These are phyloP conservation scores for Brachypodium distachyon DNA, from an alignment of 202 grass and related monocot species.

Conservation along the genomic window DNA sequence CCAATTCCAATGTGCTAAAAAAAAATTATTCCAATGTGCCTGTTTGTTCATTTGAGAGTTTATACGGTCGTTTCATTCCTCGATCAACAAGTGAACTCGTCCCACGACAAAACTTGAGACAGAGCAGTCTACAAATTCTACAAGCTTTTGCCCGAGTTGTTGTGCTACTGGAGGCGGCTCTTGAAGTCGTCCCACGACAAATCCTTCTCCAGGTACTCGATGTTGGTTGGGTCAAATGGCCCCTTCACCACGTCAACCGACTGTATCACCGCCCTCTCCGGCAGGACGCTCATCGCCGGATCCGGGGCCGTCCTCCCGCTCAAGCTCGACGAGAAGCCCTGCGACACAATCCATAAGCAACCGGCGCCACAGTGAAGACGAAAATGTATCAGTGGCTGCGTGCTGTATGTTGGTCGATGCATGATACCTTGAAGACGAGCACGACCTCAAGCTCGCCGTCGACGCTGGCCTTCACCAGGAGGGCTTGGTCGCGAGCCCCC, in stretches of 20 bases:
- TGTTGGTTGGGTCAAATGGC: conserved; percentile 57
- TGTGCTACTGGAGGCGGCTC: conserved; percentile 24
- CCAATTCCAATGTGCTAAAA: too few species aligned
- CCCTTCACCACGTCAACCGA: conserved; percentile 64
- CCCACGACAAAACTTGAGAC: background rate
- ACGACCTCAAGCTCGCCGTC: conserved; percentile 52
- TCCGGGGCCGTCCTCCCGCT: conserved; percentile 53
- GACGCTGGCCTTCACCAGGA: conserved; percentile 58
- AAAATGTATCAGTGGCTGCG: background rate
- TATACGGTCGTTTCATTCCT: background rate
- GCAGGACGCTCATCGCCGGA: conserved; percentile 60
- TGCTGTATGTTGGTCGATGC: background rate
- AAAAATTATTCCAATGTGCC: too few species aligned
- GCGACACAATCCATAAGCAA: background rate
- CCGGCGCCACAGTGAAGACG: background rate
- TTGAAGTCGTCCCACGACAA: conserved; percentile 55
- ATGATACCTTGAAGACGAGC: conserved; percentile 69
- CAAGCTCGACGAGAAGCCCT: conserved; percentile 89
- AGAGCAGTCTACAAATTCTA: background rate
- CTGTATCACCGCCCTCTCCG: conserved; percentile 59
- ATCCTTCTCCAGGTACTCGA: conserved; percentile 69
- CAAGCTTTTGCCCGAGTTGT: too few species aligned
- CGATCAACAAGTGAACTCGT: background rate
- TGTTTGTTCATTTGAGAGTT: background rate
- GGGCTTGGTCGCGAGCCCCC: conserved; percentile 39